These are phyloP conservation scores for Lactarius quietus DNA, from an alignment of 768 basidiomycete species.

Conservation along the genomic window DNA sequence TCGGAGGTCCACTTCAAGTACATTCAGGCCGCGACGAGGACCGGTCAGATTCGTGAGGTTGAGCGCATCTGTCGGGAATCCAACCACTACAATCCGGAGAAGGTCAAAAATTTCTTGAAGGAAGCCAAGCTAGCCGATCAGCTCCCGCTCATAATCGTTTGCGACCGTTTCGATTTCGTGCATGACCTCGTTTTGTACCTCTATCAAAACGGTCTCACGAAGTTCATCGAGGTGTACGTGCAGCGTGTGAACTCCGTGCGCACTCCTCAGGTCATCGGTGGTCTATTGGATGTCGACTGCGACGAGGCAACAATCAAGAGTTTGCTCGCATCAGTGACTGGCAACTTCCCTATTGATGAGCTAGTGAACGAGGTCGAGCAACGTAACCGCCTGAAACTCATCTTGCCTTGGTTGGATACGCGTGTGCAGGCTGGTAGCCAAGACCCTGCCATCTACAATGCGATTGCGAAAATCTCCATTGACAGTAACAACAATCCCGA, in stretches of 20 bases:
- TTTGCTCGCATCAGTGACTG: slow-evolving; percentile 89
- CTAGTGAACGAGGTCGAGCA: slow-evolving; percentile 96
- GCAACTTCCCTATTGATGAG: slow-evolving; percentile 97
- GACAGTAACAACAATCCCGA: slow-evolving; percentile 99
- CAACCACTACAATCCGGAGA: slow-evolving; percentile 97
- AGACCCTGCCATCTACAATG: slow-evolving; percentile 93
- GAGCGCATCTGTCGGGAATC: slow-evolving; percentile 98
- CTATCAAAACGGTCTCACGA: slow-evolving; percentile 93
- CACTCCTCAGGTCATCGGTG: slow-evolving; percentile 96
- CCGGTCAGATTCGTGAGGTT: slow-evolving; percentile 97
- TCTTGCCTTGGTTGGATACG: slow-evolving; percentile 95
- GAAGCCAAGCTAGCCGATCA: slow-evolving; percentile 96
- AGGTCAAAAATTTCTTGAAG: slow-evolving; percentile 99
- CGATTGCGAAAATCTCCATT: slow-evolving; percentile 97
- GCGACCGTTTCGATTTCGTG: slow-evolving; percentile 99
- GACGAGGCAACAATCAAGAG: slow-evolving; percentile 95
- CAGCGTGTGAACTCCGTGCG: slow-evolving; percentile 96
- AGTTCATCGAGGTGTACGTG: slow-evolving; percentile 99
- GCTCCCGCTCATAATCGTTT: slow-evolving; percentile 98
- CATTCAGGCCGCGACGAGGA: slow-evolving; percentile 97
- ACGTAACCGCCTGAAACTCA: slow-evolving; percentile 92
- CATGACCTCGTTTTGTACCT: slow-evolving; percentile 98
- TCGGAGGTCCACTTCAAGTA: slow-evolving; percentile 99
- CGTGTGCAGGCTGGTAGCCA: slow-evolving; percentile 92
- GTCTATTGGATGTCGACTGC: slow-evolving; percentile 95